phyloP scores from a whole-genome alignment of 805 yeast species.

The Cyberlindnera bimundalis region DNA sequence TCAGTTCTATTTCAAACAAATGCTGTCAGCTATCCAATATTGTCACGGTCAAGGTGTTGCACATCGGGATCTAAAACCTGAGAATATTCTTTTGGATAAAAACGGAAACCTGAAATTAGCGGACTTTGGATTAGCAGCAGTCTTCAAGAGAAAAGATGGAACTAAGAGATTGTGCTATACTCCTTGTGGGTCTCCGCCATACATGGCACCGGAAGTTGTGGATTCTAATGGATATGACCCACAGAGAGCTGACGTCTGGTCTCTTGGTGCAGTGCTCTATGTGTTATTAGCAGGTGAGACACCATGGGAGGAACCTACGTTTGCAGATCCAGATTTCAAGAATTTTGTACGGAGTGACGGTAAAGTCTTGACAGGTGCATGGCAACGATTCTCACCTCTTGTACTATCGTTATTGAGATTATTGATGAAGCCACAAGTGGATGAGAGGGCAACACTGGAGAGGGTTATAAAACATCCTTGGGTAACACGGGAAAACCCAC shows the following conservation, averaged over 20 bases:
- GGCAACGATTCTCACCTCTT: slow-evolving; percentile 50
- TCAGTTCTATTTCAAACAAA: slow-evolving; percentile 65
- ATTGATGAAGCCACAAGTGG: slow-evolving; percentile 48
- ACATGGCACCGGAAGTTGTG: slow-evolving; percentile 73
- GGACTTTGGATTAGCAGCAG: slow-evolving; percentile 73
- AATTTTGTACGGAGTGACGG: slow-evolving; percentile 43
- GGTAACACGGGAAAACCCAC: slow-evolving; percentile 43
- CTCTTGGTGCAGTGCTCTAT: slow-evolving; percentile 61
- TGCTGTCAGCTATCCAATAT: slow-evolving; percentile 56
- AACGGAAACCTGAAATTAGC: slow-evolving; percentile 68
- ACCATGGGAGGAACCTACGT: slow-evolving; percentile 68
- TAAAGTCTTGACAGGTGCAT: slow-evolving; percentile 43
- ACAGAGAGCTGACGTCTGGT: slow-evolving; percentile 61
- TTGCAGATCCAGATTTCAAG: slow-evolving; percentile 46
- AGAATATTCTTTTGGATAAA: slow-evolving; percentile 59
- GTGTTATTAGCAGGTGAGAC: slow-evolving; percentile 63
- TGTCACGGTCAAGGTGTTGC: slow-evolving; percentile 64
- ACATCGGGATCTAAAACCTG: slow-evolving; percentile 68
- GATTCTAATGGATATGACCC: slow-evolving; percentile 48
- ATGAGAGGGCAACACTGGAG: slow-evolving; percentile 38
- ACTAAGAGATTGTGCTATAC: slow-evolving; percentile 43
- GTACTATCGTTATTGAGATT: slow-evolving; percentile 51
- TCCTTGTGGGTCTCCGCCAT: slow-evolving; percentile 73
- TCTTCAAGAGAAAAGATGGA: slow-evolving; percentile 48
- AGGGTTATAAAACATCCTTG: slow-evolving; percentile 52